phyloP scores from a whole-genome alignment of 345 rosid species.

The Aurinia saxatilis region DNA sequence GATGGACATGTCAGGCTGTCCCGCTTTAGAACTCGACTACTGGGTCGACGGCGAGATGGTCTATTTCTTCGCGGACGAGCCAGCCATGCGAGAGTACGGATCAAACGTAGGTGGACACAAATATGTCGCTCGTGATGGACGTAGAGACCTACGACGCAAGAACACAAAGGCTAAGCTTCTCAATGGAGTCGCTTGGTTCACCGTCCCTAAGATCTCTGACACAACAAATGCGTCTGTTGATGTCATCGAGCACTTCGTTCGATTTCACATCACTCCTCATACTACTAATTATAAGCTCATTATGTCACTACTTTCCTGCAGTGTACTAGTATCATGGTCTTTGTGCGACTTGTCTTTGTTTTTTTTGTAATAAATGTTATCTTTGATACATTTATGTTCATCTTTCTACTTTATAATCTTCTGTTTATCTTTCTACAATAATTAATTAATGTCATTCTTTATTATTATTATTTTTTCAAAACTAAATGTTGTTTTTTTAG shows the following conservation, averaged over 20 bases:
- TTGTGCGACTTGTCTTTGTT: no score
- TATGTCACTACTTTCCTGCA: no score
- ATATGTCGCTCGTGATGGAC: slow-evolving; percentile 8
- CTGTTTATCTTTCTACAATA: no score
- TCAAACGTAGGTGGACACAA: slow-evolving; percentile 10
- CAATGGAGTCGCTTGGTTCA: slow-evolving; percentile 23
- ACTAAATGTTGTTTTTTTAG: no score
- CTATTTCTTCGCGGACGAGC: slow-evolving; percentile 23
- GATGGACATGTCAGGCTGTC: slow-evolving; percentile 10
- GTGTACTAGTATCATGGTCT: no score
- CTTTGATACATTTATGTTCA: no score
- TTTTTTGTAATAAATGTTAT: no score
- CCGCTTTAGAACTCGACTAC: neutral
- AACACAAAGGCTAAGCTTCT: neutral
- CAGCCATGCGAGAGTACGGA: neutral
- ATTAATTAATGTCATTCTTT: no score
- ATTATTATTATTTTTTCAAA: no score
- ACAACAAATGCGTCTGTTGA: neutral
- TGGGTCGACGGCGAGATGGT: slow-evolving; percentile 2
- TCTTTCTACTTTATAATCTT: no score
- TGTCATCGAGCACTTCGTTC: neutral
- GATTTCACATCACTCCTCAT: no score
- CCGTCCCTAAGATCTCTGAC: slow-evolving; percentile 18
- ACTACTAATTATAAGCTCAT: no score
- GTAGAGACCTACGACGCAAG: neutral